Conservation (phyloP, 306 rosid genomes). For the Cicer chorassanicum region DNA sequence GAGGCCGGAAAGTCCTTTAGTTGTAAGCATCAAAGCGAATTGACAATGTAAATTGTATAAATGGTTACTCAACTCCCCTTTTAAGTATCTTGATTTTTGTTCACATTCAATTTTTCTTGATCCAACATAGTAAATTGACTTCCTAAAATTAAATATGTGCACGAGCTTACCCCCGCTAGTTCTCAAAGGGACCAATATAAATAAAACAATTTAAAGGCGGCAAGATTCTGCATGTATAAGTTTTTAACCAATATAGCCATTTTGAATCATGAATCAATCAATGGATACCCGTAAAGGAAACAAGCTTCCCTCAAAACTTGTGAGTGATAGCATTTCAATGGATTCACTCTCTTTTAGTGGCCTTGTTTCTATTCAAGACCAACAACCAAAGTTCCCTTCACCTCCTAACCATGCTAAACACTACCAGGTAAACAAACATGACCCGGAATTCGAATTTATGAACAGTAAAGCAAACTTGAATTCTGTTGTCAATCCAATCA, state of each 20-base stretch:
- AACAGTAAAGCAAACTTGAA: constrained; percentile 45
- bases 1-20: constrained; percentile 23
- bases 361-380: constrained; percentile 62
- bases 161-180: constrained; percentile 26
- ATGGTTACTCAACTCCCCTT: constrained; percentile 12
- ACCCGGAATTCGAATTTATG: constrained; percentile 59
- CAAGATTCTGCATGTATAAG: constrained; percentile 42
- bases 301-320: constrained; percentile 46
- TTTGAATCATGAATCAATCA: constrained; percentile 48
- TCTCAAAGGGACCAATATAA: constrained; percentile 17
- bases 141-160: constrained; percentile 29
- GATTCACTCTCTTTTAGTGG: constrained; percentile 72
- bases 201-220: constrained; percentile 42
- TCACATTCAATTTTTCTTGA: constrained; percentile 10
- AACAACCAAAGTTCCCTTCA: constrained; percentile 49
- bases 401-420: constrained; percentile 34
- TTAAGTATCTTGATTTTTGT: constrained; percentile 1
- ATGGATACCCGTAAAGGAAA: constrained; percentile 54
- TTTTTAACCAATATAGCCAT: constrained; percentile 34
- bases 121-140: constrained; percentile 3
- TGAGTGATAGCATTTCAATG: constrained; percentile 45
- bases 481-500: constrained; percentile 47
- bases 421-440: constrained; percentile 44
- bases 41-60: not conserved
- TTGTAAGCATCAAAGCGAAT: constrained; percentile 5